Base-by-base conservation (phyloP, 306 rosid genomes). In the Delonix regia region DNA sequence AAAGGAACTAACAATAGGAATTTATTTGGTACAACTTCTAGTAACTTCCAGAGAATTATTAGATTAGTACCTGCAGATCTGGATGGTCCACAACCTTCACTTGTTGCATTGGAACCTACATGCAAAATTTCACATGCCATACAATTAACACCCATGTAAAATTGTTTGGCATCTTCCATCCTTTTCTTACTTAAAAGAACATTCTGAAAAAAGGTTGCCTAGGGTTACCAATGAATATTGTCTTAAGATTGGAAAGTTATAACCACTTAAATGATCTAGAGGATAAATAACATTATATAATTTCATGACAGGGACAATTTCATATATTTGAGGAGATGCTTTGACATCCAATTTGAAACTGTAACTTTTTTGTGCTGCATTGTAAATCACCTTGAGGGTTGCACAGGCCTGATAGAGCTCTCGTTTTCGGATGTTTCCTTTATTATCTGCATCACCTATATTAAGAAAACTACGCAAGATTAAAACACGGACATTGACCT, bases 371-470 rank as follows among this genome's bases (percentile, higher is more conserved):
- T 45, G 42, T 64, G 59, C 16, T 4, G 51, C 38, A 79, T 53
- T 81, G 53, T n/a, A 84, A 76, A 73, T 87, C 74, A 92, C 99
- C 98, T 91, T 89, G 78, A 91, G 99, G 60, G 86, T 71, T 71
- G 86, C 87, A 88, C 93, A 92, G 73, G 99, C 98, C 71, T 79
- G 90, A 88, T 72, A 87, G 47, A 95, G 88, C 79, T 94, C 97
- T 80, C 82, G 82, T 86, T 89, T 89, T 83, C 99, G 89, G 42
- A 85, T 71, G 65, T 74, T 76, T 79, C 99, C 98, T 83, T 85
- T 87, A 18, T 94, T 86, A 82, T 91, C 93, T 18, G 96, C 96
- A 86, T 91, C 86, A 60, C 99, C 98, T 95, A 71, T 44, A 85
- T 30, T 69, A 82, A 70, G 66, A 49, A 80, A 67, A 66, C 15